Evolutionary conservation across 1,284 basidiomycete genomes (phyloP), one percentile per base, ranked within the genome.

Genomic region (Ustilago hordei): DNA sequence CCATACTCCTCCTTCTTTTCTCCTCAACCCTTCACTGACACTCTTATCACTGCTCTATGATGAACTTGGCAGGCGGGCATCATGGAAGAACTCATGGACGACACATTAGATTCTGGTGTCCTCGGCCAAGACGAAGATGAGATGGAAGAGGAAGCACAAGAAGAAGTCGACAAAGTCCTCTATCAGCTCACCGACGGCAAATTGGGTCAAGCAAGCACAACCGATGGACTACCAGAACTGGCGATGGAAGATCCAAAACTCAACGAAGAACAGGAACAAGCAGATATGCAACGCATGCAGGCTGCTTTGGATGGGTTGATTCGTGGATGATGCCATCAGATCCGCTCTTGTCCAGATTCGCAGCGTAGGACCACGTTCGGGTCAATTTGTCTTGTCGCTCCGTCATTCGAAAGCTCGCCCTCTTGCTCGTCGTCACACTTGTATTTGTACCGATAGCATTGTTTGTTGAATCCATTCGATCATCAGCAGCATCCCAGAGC

Each of bases 101-200:
- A 88, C 64, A 86, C 87, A 13, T 80, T 88, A 45, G 87, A 88
- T 39, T 77, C 82, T 23, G 80, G 86, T 57, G 81, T 86, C 28
- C 84, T 88, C 1, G 85, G 84, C 48, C 85, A 87, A 63, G 95
- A 97, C 71, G 95, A 97, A 60, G 95, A 96, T 72, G 95, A 95
- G 79, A 86, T 99, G 56, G 95, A 97, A 82, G 95, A 96, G 80
- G 97, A 99, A 87, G 97, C 97, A 0, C 94, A 98, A 82, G 94
- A 91, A 23, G 97, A 99, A 85, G 94, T 99, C 12, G 96, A 99
- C 86, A 98, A 96, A 86, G 94, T 99, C 3, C 87, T 99, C 45
- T 98, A 92, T 81, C 94, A 98, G 72, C 89, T 99, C 69, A 99
- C 97, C 7, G 92, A 98, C 81, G 97, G 96, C 74, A 98, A 98